Conservation (phyloP, 2,329 filamentous ascomycete genomes). For the Berkeleyomyces basicola region DNA sequence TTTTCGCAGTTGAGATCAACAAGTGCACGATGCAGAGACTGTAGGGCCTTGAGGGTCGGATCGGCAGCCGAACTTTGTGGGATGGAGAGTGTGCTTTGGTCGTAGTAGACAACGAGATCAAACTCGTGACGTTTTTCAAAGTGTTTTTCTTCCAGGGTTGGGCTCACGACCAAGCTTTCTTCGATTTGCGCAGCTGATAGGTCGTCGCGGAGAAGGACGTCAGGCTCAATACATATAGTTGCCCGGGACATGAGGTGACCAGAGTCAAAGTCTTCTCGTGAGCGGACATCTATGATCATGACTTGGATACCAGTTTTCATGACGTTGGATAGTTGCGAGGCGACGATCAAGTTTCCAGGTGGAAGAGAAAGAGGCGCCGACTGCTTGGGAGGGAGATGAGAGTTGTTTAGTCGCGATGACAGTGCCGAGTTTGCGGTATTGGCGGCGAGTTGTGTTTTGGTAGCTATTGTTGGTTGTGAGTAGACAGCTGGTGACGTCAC, state of each 20-base stretch:
- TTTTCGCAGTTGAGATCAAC: constrained; percentile 70
- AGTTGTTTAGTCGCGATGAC: neutral
- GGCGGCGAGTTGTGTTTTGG: neutral
- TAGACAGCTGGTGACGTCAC: neutral
- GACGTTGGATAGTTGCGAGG: constrained; percentile 54
- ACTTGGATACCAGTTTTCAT: constrained; percentile 45
- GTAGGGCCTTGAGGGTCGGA: constrained; percentile 9
- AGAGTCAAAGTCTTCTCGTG: constrained; percentile 63
- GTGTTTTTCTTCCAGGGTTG: constrained; percentile 54
- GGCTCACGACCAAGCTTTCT: constrained; percentile 54
- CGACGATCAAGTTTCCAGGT: constrained; percentile 41
- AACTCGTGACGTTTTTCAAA: constrained; percentile 61
- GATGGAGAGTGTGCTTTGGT: constrained; percentile 47
- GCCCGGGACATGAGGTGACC: constrained; percentile 76
- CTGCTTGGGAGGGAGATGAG: neutral
- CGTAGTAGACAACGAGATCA: constrained; percentile 82
- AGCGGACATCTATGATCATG: constrained; percentile 71
- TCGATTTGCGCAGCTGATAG: constrained; percentile 44
- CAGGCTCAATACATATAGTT: constrained; percentile 80
- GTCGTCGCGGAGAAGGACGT: constrained; percentile 50
- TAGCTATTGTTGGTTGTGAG: neutral
- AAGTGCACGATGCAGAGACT: constrained; percentile 59
- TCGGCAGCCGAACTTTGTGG: constrained; percentile 1
- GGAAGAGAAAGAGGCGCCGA: constrained; percentile 29
- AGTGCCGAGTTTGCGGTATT: neutral